Evolutionary conservation across 768 basidiomycete species (phyloP).

Genomic region (Termitomyces sp.): DNA sequence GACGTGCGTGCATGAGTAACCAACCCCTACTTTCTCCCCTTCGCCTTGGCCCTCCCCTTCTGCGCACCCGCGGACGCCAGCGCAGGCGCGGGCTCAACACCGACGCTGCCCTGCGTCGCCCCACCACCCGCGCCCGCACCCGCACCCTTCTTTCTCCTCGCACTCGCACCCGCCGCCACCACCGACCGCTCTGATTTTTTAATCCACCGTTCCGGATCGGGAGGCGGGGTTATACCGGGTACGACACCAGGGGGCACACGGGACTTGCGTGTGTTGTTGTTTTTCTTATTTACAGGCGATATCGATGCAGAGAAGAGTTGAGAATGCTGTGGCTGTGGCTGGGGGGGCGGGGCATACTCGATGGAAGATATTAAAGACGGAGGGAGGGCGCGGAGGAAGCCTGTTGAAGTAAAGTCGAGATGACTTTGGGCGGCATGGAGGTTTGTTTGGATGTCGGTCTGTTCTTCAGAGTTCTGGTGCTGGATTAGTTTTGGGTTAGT

Average conservation of each 20-base stretch:
- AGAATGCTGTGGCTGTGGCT: too few relatives aligned
- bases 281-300: too few relatives aligned
- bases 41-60: background rate
- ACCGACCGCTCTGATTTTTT: slow-evolving; percentile 72
- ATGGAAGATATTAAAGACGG: slow-evolving; percentile 45
- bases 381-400: slow-evolving; percentile 54
- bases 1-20: too few relatives aligned
- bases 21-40: background rate
- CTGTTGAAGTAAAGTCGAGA: slow-evolving; percentile 76
- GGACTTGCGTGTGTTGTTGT: slow-evolving; percentile 37
- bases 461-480: slow-evolving; percentile 75
- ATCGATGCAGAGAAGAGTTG: too few relatives aligned
- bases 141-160: slow-evolving; percentile 35
- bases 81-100: background rate
- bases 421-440: slow-evolving; percentile 77
- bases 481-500: background rate
- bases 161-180: slow-evolving; percentile 44
- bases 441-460: slow-evolving; percentile 83
- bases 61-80: background rate
- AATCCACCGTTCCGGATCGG: slow-evolving; percentile 84
- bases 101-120: slow-evolving; percentile 61
- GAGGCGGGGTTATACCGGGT: slow-evolving; percentile 74
- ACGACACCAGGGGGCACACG: slow-evolving; percentile 73
- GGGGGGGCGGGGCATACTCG: slow-evolving; percentile 42
- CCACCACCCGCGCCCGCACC: slow-evolving; percentile 38